These are phyloP conservation scores for Ascosphaera apis DNA, from an alignment of 2,329 filamentous ascomycete species.

Conservation along the genomic window DNA sequence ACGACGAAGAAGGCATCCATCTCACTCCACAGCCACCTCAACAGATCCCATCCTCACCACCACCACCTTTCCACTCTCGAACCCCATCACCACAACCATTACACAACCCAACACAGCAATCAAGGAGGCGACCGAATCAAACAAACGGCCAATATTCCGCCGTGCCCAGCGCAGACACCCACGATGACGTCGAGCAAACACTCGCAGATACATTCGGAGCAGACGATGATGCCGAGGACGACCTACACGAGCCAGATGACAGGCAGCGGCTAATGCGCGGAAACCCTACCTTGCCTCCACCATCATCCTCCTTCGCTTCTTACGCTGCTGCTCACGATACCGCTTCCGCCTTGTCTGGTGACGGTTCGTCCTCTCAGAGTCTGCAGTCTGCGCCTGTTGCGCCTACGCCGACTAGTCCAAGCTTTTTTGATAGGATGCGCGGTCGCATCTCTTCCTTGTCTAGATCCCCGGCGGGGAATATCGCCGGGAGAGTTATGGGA, in stretches of 20 bases:
- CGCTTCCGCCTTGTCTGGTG: neutral
- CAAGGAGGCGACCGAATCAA: neutral
- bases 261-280: conserved; percentile 66
- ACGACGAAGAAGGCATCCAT: conserved; percentile 13
- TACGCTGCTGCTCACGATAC: neutral
- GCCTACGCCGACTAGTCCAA: conserved; percentile 12
- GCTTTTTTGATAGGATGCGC: conserved; percentile 1
- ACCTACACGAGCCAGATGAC: conserved; percentile 55
- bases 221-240: conserved; percentile 47
- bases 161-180: conserved; percentile 8
- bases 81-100: conserved; percentile 41
- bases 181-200: conserved; percentile 45
- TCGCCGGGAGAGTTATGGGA: conserved; percentile 9
- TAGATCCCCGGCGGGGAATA: neutral
- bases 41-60: conserved; percentile 19
- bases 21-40: conserved; percentile 12
- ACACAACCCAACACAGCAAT: conserved; percentile 11
- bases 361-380: neutral
- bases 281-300: conserved; percentile 12
- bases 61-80: conserved; percentile 72
- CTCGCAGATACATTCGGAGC: conserved; percentile 83
- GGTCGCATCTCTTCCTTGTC: neutral
- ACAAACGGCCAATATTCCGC: neutral
- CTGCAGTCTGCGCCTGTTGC: conserved; percentile 10
- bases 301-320: neutral